A percentile compares a stretch with the other conserved stretches of the same genome.
Evolutionary conservation across 2,329 filamentous ascomycete species (phyloP).

Genomic region (Verticillium nonalfalfae): DNA sequence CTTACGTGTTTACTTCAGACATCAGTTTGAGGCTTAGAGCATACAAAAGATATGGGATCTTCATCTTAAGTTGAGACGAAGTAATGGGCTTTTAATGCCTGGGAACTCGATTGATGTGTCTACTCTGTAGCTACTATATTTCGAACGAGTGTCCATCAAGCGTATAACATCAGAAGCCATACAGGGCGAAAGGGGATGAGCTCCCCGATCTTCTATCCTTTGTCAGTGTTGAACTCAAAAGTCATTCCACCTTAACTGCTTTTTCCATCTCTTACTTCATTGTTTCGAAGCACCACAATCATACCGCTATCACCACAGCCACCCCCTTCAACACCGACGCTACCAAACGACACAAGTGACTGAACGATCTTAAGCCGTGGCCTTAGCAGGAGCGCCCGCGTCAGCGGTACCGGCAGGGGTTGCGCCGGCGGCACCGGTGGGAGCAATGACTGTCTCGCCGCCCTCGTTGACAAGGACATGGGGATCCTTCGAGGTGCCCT

Average conservation of each 20-base stretch:
- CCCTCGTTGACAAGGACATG: constrained; percentile 30
- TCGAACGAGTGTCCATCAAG: neutral
- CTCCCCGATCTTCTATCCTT: neutral
- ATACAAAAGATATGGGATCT: too few relatives aligned
- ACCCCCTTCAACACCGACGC: neutral
- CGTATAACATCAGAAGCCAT: neutral
- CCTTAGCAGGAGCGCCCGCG: constrained; percentile 25
- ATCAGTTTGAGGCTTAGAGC: too few relatives aligned
- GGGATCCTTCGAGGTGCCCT: constrained; percentile 1
- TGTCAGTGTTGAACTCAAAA: neutral
- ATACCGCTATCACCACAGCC: neutral
- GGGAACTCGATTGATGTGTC: neutral
- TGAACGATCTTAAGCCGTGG: constrained; percentile 21
- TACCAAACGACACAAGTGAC: constrained; percentile 8
- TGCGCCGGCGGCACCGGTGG: neutral
- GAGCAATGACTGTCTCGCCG: constrained; percentile 18
- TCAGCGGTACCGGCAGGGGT: constrained; percentile 17
- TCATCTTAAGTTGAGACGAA: too few relatives aligned
- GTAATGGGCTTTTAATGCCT: neutral
- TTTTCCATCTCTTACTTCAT: constrained; percentile 15
- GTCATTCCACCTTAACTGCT: neutral
- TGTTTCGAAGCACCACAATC: constrained; percentile 3
- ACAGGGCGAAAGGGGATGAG: neutral
- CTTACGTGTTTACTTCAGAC: too few relatives aligned
- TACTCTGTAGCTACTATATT: neutral